phyloP scores from a whole-genome alignment of 768 basidiomycete species.

The Suillus brevipes region DNA sequence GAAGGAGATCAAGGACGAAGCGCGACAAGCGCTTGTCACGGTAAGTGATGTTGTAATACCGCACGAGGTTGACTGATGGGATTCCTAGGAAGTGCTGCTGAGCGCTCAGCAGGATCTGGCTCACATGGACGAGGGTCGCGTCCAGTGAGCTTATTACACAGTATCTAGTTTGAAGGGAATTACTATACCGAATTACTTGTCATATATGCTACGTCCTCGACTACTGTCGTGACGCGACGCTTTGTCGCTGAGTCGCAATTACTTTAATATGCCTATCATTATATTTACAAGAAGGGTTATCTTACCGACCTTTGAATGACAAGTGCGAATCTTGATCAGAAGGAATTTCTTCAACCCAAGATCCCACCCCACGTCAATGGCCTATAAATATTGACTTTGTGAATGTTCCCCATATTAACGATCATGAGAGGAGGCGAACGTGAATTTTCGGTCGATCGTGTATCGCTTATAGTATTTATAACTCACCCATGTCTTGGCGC shows the following conservation, averaged over 20 bases:
- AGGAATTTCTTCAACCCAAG: background rate
- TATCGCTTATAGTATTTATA: background rate
- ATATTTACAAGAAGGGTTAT: background rate
- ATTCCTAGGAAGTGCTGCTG: background rate
- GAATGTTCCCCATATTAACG: background rate
- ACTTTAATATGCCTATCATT: background rate
- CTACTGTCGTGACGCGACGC: background rate
- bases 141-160: background rate
- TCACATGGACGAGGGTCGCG: background rate
- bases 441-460: background rate
- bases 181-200: background rate
- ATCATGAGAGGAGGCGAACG: background rate
- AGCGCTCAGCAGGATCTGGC: conserved; percentile 5
- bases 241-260: background rate
- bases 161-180: background rate
- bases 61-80: background rate
- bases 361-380: background rate
- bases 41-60: conserved; percentile 26
- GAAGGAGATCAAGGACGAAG: conserved; percentile 72
- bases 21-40: conserved; percentile 60
- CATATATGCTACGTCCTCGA: background rate
- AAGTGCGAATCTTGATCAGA: background rate
- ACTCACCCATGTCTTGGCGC: background rate
- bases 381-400: background rate
- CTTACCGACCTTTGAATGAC: background rate